Percentiles rank a stretch among this genome's conserved stretches.
These are phyloP conservation scores for Scheffersomyces stipitis DNA, from an alignment of 805 yeast genomes.

Conservation along the genomic window DNA sequence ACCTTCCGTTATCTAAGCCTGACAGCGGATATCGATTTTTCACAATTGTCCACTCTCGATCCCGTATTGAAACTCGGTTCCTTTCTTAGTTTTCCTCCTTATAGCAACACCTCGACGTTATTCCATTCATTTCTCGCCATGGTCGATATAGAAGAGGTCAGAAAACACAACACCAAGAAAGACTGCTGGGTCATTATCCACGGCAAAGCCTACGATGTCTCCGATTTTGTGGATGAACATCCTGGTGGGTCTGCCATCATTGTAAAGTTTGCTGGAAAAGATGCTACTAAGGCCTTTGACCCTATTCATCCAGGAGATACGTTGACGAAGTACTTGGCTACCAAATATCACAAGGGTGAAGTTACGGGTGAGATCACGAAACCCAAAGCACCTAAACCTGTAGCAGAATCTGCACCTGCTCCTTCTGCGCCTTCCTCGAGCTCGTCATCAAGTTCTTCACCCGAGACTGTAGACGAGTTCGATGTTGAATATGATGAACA, in stretches of 20 bases:
- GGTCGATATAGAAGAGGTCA: constrained; percentile 24
- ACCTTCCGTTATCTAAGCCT: too few relatives aligned
- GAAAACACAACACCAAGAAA: constrained; percentile 50
- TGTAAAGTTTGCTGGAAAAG: constrained; percentile 49
- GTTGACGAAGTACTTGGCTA: constrained; percentile 62
- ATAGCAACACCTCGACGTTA: too few relatives aligned
- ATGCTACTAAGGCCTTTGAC: constrained; percentile 77
- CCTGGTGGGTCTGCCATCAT: constrained; percentile 63
- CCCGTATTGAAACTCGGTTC: too few relatives aligned
- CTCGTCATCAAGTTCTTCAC: not conserved
- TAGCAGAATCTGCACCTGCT: not conserved
- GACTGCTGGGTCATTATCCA: constrained; percentile 87
- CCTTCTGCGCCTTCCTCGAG: not conserved
- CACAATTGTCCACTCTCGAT: too few relatives aligned
- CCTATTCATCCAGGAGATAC: constrained; percentile 93
- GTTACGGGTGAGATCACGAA: constrained; percentile 27
- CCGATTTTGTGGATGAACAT: constrained; percentile 57
- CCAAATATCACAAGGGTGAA: constrained; percentile 35
- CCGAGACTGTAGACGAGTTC: constrained; percentile 32
- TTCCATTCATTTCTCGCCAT: too few relatives aligned
- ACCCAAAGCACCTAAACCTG: not conserved
- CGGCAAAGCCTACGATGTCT: constrained; percentile 75
- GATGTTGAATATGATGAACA: constrained; percentile 46
- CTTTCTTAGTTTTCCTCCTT: too few relatives aligned
- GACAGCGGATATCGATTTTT: too few relatives aligned